Conservation (phyloP, 1,139 yeast genomes). For the Taphrina flavorubra region DNA sequence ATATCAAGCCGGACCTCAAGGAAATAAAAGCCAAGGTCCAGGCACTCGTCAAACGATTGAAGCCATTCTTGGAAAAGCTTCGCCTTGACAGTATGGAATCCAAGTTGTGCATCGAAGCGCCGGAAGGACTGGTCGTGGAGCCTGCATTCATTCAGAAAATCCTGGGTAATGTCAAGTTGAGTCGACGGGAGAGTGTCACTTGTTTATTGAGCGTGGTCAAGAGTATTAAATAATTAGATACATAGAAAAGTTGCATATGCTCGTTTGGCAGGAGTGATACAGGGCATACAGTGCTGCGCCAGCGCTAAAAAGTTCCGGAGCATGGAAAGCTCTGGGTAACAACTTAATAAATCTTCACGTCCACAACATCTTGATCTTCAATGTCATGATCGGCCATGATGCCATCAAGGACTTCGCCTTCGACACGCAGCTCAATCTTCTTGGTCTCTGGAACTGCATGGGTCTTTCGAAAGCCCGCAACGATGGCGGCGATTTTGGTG, state of each 20-base stretch:
- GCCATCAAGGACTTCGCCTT: conserved; percentile 30
- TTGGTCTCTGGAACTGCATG: conserved; percentile 1
- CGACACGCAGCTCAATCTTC: conserved; percentile 13
- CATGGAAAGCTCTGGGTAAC: too few relatives aligned
- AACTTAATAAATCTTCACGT: conserved; percentile 17
- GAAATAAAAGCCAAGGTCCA: neutral
- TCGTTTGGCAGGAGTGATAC: neutral
- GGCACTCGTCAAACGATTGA: neutral
- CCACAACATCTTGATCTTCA: conserved; percentile 29
- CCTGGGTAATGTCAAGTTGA: neutral
- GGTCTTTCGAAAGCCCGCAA: conserved; percentile 19
- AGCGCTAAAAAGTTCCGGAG: neutral
- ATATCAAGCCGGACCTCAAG: conserved; percentile 8
- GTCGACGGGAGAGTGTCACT: conserved; percentile 20
- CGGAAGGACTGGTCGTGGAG: conserved; percentile 4
- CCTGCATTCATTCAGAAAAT: neutral
- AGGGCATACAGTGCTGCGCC: neutral
- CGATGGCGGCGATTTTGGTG: conserved; percentile 14
- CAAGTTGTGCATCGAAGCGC: neutral
- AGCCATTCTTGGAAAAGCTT: conserved; percentile 2
- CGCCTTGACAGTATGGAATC: neutral
- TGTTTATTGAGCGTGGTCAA: conserved; percentile 19
- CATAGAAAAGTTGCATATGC: neutral
- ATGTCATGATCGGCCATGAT: conserved; percentile 23
- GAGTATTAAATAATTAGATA: conserved; percentile 11